These are phyloP conservation scores for Heliamphora exappendiculata DNA, from an alignment of 148 eudicot species.

Conservation along the genomic window DNA sequence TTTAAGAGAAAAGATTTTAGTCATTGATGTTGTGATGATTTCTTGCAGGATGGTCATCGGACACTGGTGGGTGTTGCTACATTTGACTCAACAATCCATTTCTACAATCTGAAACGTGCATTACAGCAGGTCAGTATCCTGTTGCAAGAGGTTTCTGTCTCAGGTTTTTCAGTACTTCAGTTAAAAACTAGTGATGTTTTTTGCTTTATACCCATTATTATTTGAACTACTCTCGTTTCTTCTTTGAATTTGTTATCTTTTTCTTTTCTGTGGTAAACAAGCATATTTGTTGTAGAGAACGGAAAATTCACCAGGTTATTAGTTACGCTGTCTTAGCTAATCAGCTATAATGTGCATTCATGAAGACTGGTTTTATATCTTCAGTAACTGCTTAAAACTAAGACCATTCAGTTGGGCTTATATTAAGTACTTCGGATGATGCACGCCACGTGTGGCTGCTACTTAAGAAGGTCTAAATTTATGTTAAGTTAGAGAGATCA, in stretches of 20 bases:
- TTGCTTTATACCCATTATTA: background rate
- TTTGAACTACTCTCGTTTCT: no score
- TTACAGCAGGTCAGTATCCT: constrained; percentile 67
- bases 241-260: no score
- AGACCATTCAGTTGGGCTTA: background rate
- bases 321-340: no score
- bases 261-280: no score
- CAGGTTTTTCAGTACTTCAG: background rate
- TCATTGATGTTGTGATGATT: constrained; percentile 9
- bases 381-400: background rate
- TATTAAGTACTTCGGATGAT: background rate
- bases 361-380: background rate
- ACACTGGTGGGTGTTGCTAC: constrained; percentile 97
- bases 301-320: no score
- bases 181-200: background rate
- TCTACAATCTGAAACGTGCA: constrained; percentile 92
- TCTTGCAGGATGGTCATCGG: constrained; percentile 83
- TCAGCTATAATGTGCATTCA: no score
- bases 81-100: constrained; percentile 92
- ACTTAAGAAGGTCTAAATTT: background rate
- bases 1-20: background rate
- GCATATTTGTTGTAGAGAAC: no score
- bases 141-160: background rate
- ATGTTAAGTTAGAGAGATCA: background rate
- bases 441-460: background rate